These are phyloP conservation scores for Gossypioides kirkii DNA, from an alignment of 345 rosid species.

Conservation along the genomic window DNA sequence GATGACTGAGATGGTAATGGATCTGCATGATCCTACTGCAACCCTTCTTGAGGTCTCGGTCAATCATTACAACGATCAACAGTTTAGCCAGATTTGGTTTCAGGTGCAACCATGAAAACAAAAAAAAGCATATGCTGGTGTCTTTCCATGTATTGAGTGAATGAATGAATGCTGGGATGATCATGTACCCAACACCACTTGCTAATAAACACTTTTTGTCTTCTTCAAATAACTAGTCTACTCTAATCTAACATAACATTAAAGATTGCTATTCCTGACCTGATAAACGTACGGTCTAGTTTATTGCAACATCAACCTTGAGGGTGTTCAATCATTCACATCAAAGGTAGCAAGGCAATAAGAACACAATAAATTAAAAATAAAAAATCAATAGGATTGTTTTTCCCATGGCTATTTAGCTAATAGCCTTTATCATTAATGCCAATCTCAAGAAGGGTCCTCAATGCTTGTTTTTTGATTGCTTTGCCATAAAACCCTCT, in stretches of 20 bases:
- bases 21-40: background rate
- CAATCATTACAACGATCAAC: background rate
- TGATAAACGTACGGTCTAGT: background rate
- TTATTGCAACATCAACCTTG: slow-evolving; percentile 10
- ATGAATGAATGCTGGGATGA: background rate
- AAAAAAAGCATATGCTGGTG: background rate
- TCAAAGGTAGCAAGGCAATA: background rate
- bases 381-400: background rate
- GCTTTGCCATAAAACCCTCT: slow-evolving; percentile 72
- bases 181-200: background rate
- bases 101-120: background rate
- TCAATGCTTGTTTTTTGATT: slow-evolving; percentile 65
- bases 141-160: background rate
- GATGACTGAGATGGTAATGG: background rate
- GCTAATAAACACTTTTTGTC: too few relatives aligned
- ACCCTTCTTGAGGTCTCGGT: background rate
- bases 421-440: slow-evolving; percentile 13
- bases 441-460: slow-evolving; percentile 44
- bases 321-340: background rate
- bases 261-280: background rate
- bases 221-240: too few relatives aligned
- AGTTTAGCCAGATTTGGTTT: background rate
- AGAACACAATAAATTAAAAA: background rate
- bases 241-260: background rate
- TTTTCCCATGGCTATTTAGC: background rate